phyloP scores from a whole-genome alignment of 352 stramenopile species.

The Globisporangium uncinulatum region DNA sequence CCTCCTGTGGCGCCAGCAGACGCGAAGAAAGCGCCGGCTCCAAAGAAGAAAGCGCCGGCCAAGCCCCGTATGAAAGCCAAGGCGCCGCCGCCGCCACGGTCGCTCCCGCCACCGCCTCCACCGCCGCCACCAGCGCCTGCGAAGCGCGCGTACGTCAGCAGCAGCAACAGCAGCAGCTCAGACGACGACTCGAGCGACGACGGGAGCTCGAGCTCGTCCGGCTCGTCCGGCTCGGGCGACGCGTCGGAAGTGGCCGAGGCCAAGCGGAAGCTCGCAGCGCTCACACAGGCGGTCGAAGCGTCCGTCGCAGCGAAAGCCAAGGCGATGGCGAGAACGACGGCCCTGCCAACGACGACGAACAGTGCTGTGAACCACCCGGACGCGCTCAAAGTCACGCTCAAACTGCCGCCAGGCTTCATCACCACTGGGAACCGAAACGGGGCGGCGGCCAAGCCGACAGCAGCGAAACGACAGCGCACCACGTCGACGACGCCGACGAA shows the following conservation, averaged over 20 bases:
- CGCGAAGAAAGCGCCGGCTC: neutral
- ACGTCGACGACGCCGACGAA: constrained; percentile 6
- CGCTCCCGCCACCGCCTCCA: constrained; percentile 14
- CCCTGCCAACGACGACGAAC: constrained; percentile 17
- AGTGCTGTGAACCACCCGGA: constrained; percentile 14
- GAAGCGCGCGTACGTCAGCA: constrained; percentile 26
- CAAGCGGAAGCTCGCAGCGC: constrained; percentile 12
- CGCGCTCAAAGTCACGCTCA: constrained; percentile 53
- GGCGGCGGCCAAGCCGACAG: constrained; percentile 23
- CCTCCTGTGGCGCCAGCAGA: neutral
- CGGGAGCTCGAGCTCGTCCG: constrained; percentile 43
- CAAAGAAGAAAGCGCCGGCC: neutral
- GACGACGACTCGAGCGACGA: constrained; percentile 23
- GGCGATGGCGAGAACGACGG: constrained; percentile 3
- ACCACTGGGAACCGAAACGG: constrained; percentile 13
- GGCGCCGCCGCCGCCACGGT: constrained; percentile 18
- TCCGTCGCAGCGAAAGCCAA: constrained; percentile 14
- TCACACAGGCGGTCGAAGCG: constrained; percentile 17
- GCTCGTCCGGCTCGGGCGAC: constrained; percentile 33
- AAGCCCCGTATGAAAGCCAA: neutral
- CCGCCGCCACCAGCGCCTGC: constrained; percentile 17
- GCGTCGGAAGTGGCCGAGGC: constrained; percentile 22
- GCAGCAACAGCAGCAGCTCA: constrained; percentile 28
- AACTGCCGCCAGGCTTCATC: constrained; percentile 50
- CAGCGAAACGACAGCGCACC: constrained; percentile 30